Percentiles rank a stretch among this genome's conserved stretches.
Evolutionary conservation across 805 yeast species (phyloP).

Genomic region (Blastobotrys parvus): DNA sequence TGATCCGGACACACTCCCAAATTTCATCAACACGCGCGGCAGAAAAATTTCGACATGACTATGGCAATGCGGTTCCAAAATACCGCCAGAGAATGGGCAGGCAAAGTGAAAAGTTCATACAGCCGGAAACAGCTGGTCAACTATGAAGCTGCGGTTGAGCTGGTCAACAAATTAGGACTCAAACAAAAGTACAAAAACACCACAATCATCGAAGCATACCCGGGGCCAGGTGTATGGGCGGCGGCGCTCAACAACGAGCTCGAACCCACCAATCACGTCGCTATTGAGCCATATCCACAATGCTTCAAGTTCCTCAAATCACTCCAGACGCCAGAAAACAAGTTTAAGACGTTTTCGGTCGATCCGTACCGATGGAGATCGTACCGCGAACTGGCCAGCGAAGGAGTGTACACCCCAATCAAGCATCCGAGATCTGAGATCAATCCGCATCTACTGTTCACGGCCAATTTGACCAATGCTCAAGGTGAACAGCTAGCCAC

Average conservation of each 20-base stretch:
- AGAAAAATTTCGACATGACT: not conserved
- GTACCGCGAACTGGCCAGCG: slow-evolving; percentile 38
- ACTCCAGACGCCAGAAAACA: slow-evolving; percentile 3
- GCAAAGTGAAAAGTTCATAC: not conserved
- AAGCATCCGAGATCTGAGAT: slow-evolving; percentile 30
- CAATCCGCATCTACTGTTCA: slow-evolving; percentile 46
- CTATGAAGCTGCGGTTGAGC: not conserved
- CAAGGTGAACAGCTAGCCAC: slow-evolving; percentile 62
- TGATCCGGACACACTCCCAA: slow-evolving; percentile 34
- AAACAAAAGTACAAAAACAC: not conserved
- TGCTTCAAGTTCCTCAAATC: slow-evolving; percentile 20
- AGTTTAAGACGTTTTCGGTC: slow-evolving; percentile 18
- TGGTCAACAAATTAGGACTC: not conserved
- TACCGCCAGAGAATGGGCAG: not conserved
- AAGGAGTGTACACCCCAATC: slow-evolving; percentile 36
- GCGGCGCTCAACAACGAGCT: slow-evolving; percentile 51
- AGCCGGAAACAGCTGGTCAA: not conserved
- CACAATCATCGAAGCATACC: slow-evolving; percentile 24
- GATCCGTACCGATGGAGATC: slow-evolving; percentile 69
- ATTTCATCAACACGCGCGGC: slow-evolving; percentile 13
- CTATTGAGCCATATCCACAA: slow-evolving; percentile 46
- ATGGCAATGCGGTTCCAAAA: not conserved
- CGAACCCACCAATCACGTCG: slow-evolving; percentile 53
- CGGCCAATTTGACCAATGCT: slow-evolving; percentile 49
- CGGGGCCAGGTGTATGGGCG: slow-evolving; percentile 52